Conservation (phyloP, 306 rosid genomes). For the Medicago ruthenica region DNA sequence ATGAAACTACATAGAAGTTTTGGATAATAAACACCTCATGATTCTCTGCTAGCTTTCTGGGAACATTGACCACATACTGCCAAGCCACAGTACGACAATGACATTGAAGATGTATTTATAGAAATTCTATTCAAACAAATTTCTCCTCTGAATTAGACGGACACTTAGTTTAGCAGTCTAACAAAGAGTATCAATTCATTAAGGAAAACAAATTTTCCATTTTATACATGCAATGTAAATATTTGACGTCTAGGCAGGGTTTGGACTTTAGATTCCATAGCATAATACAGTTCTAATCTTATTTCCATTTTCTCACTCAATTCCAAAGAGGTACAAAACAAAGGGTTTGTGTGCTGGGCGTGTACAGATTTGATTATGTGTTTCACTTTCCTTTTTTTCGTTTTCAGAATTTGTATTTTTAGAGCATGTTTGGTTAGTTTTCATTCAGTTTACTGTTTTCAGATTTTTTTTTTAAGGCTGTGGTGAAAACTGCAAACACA, state of each 20-base stretch:
- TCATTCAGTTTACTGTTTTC: neutral
- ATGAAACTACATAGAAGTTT: too few species aligned
- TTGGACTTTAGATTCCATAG: neutral
- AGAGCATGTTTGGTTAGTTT: neutral
- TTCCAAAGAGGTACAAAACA: constrained; percentile 6
- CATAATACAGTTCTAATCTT: neutral
- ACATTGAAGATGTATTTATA: too few species aligned
- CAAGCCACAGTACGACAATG: too few species aligned
- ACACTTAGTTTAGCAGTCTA: neutral
- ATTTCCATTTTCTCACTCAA: constrained; percentile 13
- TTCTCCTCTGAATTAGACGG: too few species aligned
- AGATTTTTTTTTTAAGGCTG: neutral
- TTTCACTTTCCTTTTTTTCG: neutral
- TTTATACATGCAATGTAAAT: constrained; percentile 2
- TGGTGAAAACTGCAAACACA: neutral
- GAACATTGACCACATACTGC: too few species aligned
- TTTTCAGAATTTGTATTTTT: neutral
- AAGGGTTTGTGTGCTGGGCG: neutral
- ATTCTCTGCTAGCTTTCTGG: too few species aligned
- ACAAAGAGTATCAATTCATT: neutral
- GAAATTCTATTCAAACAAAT: too few species aligned
- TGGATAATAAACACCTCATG: too few species aligned
- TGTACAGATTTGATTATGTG: neutral
- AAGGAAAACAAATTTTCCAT: neutral
- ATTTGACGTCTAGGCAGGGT: neutral